Evolutionary conservation across 495 filamentous ascomycete species (phyloP), one percentile per base, ranked within the genome.

Genomic region (Aspergillus mulundensis): DNA sequence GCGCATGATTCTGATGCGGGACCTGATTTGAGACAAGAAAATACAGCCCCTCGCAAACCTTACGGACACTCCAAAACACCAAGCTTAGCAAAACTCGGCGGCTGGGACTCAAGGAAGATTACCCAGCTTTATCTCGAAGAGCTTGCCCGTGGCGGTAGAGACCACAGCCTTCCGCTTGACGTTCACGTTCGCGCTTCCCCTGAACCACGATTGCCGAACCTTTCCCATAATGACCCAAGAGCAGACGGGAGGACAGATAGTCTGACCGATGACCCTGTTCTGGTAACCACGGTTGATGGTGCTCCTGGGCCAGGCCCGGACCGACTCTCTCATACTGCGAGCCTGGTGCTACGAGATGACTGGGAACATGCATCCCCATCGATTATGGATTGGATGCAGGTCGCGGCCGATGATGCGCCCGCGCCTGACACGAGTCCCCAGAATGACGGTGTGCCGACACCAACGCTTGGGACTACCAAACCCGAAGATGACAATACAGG

Each of bases 351-450:
- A 7, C 75, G 72, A 18, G 75, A 77, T 57, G 80, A 83, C 55
- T 81, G 76, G 77, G 74, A 74, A 51, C 71, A 79, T 62, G 78
- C 79, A 20, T 83, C 80, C 8, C 80, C 80, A 6, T 83, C 79
- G 3, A 78, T 83, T 36, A 73, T 72, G 53, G 79, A 81, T 57
- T 80, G 78, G 72, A 79, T 80, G 71, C 73, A 78, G 56, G 57
- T 79, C 25, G 75, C 76, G 4, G 75, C 68, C 3, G 68, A 71
- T 11, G 73, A 78, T 49, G 74, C 68, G 24, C 51, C 71, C 21
- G 58, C 60, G 53, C 43, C 64, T 50, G 59, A 59, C 32, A 15
- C 54, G 49, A 60, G 61, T 24, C 53, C 68, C 8, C 57, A 40
- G 25, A 36, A 44, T 49, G 70, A 72, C 25, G 58, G 58, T 41